Percentiles rank a stretch among this genome's conserved stretches.
These are phyloP conservation scores for Hypsizygus ulmarius DNA, from an alignment of 1,284 basidiomycete genomes.

Conservation along the genomic window DNA sequence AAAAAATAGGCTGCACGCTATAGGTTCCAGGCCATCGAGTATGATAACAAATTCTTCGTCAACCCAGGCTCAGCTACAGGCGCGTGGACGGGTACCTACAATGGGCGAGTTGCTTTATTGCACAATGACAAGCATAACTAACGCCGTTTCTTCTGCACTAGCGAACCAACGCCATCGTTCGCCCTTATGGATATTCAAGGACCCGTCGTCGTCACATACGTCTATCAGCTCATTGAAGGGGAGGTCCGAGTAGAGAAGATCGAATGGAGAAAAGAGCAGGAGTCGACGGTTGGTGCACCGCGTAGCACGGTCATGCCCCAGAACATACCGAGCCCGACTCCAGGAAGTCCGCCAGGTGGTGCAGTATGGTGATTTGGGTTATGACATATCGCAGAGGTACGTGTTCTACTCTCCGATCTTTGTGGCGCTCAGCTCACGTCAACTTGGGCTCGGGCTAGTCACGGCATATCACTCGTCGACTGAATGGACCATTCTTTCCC, in stretches of 20 bases:
- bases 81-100: conserved; percentile 82
- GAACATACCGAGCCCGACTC: conserved; percentile 40
- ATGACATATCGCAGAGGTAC: background rate
- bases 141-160: conserved; percentile 13
- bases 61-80: conserved; percentile 96
- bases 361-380: conserved; percentile 17
- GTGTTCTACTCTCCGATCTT: too few species aligned
- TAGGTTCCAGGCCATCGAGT: conserved; percentile 93
- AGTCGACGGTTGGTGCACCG: conserved; percentile 35
- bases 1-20: background rate
- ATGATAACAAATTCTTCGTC: conserved; percentile 90
- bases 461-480: too few species aligned
- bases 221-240: conserved; percentile 91
- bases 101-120: conserved; percentile 41
- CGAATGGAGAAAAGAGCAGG: conserved; percentile 71
- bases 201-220: conserved; percentile 91
- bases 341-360: conserved; percentile 23
- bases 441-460: too few species aligned
- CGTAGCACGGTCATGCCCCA: conserved; percentile 42
- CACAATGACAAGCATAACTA: background rate
- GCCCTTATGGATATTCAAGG: conserved; percentile 96
- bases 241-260: conserved; percentile 90
- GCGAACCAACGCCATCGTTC: conserved; percentile 64
- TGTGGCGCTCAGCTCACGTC: too few species aligned
- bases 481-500: too few species aligned